Percentiles rank a stretch among this genome's conserved stretches.
phyloP scores from a whole-genome alignment of 305 asterid species.

The Solanum hybrid region DNA sequence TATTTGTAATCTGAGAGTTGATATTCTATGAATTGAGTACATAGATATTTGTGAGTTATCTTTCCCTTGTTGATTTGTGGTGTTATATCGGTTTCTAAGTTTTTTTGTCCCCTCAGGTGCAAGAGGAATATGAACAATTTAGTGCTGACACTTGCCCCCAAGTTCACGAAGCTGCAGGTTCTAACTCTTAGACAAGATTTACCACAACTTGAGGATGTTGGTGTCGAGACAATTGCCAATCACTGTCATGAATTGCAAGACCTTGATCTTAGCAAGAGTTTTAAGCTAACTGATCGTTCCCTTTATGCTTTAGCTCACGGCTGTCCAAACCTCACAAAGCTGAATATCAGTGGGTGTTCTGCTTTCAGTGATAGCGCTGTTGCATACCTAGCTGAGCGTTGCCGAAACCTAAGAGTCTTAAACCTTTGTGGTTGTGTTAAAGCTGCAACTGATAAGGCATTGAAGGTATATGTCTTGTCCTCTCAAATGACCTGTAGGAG shows the following conservation, averaged over 20 bases:
- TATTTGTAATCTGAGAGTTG: background rate
- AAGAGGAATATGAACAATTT: constrained; percentile 78
- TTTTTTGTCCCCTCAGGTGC: constrained; percentile 48
- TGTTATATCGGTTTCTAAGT: background rate
- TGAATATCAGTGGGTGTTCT: constrained; percentile 84
- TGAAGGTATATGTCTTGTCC: constrained; percentile 40
- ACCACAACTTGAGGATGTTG: constrained; percentile 73
- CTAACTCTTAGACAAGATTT: constrained; percentile 65
- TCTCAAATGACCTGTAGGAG: background rate
- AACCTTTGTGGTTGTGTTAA: constrained; percentile 87
- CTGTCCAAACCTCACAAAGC: constrained; percentile 59
- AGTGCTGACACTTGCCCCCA: constrained; percentile 56
- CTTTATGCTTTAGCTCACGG: constrained; percentile 74
- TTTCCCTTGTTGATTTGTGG: background rate
- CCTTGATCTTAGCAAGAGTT: constrained; percentile 93
- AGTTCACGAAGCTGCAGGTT: constrained; percentile 62
- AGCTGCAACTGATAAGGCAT: constrained; percentile 77
- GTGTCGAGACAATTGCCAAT: constrained; percentile 56
- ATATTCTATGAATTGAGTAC: background rate
- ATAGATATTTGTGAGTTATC: background rate
- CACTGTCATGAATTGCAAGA: constrained; percentile 71
- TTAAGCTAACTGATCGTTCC: constrained; percentile 66
- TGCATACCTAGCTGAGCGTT: constrained; percentile 52
- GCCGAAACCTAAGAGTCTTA: constrained; percentile 53
- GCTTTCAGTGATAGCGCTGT: constrained; percentile 65